Evolutionary conservation across 306 rosid genomes (phyloP), one percentile per base, ranked within the genome.

Genomic region (Acmispon strigosus): DNA sequence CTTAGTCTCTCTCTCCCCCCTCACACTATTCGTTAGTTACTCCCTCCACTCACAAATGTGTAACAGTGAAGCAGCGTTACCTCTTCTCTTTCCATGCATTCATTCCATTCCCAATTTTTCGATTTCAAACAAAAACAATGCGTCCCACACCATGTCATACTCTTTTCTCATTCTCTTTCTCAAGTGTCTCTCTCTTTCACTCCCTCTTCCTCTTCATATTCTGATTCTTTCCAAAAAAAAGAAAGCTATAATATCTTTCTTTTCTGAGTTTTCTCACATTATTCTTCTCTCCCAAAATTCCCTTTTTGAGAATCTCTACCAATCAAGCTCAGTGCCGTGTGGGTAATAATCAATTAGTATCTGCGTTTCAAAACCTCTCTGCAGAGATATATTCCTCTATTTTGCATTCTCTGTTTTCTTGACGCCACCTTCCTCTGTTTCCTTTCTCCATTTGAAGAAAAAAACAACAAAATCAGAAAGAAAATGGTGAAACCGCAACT

Each of bases 401-500:
- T 13, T 29, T 29, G 44, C 24, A 22, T 22, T 22, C 24, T 22
- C 24, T 22, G 24, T 22, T 22, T 22, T 22, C 24, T 1, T 22
- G 3, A 22, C 24, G 24, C 24, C 24, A 22, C 24, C 24, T 27
- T 27, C 32, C 32, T 27, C 32, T 27, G 32, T 27, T 27, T 27
- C 32, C 32, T 2, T 27, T 27, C 22, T 20, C n/a, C 10, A 11
- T 42, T 7, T 6, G 34, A 32, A 32, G 8, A 32, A 32, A 32
- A 32, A 32, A 27, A 2, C 34, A 27, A 4, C 5, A 27, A 4
- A 27, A 27, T 4, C 1, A 6, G 8, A 6, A 44, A 34, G 24
- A 53, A 32, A 14, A 82, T 70, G 85, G 48, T 8, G 66, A 64
- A 82, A 69, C 76, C 78, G 64, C 80, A 32, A 66, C 51, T 50